Percentiles rank a stretch among this genome's conserved stretches.
phyloP scores from a whole-genome alignment of 306 rosid genomes.

The Rosa multiflora region DNA sequence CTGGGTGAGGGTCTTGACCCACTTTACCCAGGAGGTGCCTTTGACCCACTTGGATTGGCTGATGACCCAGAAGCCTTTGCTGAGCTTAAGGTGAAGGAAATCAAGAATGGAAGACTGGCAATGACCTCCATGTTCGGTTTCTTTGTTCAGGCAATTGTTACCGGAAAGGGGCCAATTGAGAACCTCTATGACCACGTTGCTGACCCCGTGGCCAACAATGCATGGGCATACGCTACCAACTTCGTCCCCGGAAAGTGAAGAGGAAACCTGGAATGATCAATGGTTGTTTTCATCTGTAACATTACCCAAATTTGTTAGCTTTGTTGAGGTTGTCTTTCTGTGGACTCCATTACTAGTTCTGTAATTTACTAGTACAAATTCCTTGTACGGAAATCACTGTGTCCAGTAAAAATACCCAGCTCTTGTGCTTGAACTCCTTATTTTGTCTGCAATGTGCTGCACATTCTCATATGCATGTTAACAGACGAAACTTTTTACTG shows the following conservation, averaged over 20 bases:
- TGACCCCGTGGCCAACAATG: too few relatives aligned
- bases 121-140: too few relatives aligned
- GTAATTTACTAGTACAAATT: constrained; percentile 25
- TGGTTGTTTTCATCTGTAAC: constrained; percentile 23
- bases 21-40: too few relatives aligned
- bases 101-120: too few relatives aligned
- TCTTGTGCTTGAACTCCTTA: constrained; percentile 26
- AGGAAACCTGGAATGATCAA: constrained; percentile 9
- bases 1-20: too few relatives aligned
- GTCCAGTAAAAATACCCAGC: constrained; percentile 26
- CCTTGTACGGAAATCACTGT: constrained; percentile 31
- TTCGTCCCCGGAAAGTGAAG: constrained; percentile 87
- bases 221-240: too few relatives aligned
- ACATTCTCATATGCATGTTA: neutral
- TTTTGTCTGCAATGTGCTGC: neutral
- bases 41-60: too few relatives aligned
- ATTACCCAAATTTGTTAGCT: constrained; percentile 31
- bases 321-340: constrained; percentile 33
- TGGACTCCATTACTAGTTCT: constrained; percentile 26
- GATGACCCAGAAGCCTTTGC: too few relatives aligned
- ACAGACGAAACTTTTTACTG: neutral
- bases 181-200: too few relatives aligned
- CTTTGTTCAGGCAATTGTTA: too few relatives aligned
- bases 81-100: too few relatives aligned
- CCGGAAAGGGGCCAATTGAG: too few relatives aligned